Evolutionary conservation across 257 asterid genomes (phyloP).

Genomic region (Schizonepeta tenuifolia): DNA sequence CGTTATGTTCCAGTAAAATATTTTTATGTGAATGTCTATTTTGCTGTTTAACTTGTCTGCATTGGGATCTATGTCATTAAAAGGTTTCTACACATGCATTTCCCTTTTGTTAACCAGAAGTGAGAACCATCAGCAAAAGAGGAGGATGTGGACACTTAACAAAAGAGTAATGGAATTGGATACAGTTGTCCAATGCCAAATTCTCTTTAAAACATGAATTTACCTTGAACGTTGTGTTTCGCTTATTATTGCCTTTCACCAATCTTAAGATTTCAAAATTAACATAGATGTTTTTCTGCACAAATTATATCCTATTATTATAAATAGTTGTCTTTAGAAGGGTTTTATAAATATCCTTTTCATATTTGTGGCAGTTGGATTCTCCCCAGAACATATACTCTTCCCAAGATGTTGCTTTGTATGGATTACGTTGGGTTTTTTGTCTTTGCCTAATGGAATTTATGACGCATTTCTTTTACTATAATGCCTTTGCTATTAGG

Average conservation of each 20-base stretch:
- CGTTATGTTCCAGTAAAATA: background rate
- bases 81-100: constrained; percentile 1
- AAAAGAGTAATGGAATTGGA: constrained; percentile 20
- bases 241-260: background rate
- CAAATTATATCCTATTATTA: background rate
- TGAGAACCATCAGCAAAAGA: background rate
- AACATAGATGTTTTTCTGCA: background rate
- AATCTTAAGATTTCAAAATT: constrained; percentile 16
- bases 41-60: background rate
- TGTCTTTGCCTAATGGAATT: constrained; percentile 81
- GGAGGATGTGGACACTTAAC: constrained; percentile 13
- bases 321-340: constrained; percentile 10
- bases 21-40: constrained; percentile 1
- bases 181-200: constrained; percentile 17
- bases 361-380: constrained; percentile 66
- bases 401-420: constrained; percentile 61
- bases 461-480: constrained; percentile 83
- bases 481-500: constrained; percentile 94
- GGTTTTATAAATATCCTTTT: constrained; percentile 17
- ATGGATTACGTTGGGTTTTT: constrained; percentile 83
- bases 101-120: background rate
- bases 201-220: constrained; percentile 13
- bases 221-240: constrained; percentile 1
- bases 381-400: constrained; percentile 72
- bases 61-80: constrained; percentile 1